A percentile compares a stretch with the other conserved stretches of the same genome.
phyloP scores from a whole-genome alignment of 345 rosid species.

The Syzygium aqueum region DNA sequence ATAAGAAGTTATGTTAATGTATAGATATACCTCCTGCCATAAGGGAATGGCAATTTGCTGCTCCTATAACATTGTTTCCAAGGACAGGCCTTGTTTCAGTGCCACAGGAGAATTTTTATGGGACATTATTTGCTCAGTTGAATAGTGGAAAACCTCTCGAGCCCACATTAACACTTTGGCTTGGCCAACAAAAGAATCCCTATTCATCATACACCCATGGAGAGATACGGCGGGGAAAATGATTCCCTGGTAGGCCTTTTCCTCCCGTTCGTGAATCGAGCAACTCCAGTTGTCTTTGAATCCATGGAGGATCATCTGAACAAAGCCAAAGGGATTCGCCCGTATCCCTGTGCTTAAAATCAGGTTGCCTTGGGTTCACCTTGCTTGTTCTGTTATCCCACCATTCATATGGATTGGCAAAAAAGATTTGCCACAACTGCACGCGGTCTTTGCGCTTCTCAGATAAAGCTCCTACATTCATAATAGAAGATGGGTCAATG shows the following conservation, averaged over 20 bases:
- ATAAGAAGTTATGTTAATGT: background rate
- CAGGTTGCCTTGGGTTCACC: conserved; percentile 40
- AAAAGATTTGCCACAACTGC: conserved; percentile 72
- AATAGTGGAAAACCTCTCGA: background rate
- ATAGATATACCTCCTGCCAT: background rate
- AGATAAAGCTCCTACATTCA: conserved; percentile 21
- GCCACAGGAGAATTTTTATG: background rate
- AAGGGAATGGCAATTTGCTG: background rate
- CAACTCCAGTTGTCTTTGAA: conserved; percentile 45
- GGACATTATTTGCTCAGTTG: background rate
- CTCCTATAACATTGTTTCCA: background rate
- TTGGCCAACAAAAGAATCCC: background rate
- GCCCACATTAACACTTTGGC: background rate
- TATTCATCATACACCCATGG: conserved; percentile 39
- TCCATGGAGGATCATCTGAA: conserved; percentile 52
- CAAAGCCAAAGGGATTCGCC: conserved; percentile 62
- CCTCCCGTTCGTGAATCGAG: conserved; percentile 37
- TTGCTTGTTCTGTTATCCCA: conserved; percentile 69
- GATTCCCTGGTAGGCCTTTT: background rate
- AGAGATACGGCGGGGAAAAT: conserved; percentile 11
- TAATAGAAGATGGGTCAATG: background rate
- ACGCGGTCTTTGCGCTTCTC: conserved; percentile 15
- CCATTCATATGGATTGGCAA: conserved; percentile 65
- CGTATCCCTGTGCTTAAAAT: conserved; percentile 66
- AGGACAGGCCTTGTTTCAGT: background rate